Conservation (phyloP, 2,329 filamentous ascomycete species). For the Apiospora sp. region DNA sequence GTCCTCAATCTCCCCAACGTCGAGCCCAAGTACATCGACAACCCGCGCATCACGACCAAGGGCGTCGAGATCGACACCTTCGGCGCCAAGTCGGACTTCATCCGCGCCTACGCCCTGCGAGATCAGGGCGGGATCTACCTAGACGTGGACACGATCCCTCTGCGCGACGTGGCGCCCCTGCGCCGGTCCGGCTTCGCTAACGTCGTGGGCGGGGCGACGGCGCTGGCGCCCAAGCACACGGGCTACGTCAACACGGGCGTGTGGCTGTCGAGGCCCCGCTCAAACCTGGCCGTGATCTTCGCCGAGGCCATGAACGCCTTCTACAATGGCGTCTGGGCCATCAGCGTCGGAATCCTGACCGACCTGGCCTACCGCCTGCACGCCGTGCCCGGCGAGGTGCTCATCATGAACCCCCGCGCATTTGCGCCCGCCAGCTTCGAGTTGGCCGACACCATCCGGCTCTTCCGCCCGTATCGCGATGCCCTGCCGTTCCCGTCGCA, state of each 20-base stretch:
- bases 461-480: not conserved
- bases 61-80: conserved; percentile 10
- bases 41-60: not conserved
- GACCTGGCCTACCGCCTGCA: conserved; percentile 35
- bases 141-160: conserved; percentile 8
- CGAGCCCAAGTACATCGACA: not conserved
- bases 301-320: conserved; percentile 15
- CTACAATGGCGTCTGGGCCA: conserved; percentile 20
- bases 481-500: not conserved
- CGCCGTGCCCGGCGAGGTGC: conserved; percentile 29
- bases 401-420: conserved; percentile 19
- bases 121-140: conserved; percentile 6
- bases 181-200: conserved; percentile 9
- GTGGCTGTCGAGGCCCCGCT: not conserved
- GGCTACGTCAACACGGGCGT: conserved; percentile 24
- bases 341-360: conserved; percentile 36
- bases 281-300: conserved; percentile 4
- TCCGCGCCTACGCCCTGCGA: conserved; percentile 10
- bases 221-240: not conserved
- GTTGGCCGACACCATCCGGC: not conserved
- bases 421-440: conserved; percentile 20
- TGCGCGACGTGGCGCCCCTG: not conserved
- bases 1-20: not conserved
- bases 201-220: conserved; percentile 14
- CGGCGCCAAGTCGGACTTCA: conserved; percentile 14